Evolutionary conservation across 139 green algal species (phyloP).

Genomic region (Diplosphaera chodatii): DNA sequence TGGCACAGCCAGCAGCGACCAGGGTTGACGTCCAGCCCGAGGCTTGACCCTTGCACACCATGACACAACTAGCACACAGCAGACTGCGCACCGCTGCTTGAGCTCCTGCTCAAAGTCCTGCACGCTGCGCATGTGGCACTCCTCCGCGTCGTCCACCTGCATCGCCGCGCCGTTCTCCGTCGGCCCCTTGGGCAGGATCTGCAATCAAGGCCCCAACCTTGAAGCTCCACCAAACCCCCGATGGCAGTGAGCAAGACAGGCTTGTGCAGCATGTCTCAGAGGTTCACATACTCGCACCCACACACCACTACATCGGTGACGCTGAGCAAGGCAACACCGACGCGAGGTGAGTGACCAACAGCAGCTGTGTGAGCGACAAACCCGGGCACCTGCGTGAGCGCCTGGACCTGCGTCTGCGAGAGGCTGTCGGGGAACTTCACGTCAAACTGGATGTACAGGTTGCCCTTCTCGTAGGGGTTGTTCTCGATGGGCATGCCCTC

Average conservation of each 20-base stretch:
- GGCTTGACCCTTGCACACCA: too few relatives aligned
- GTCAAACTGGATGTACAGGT: conserved; percentile 88
- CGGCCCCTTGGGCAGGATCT: conserved; percentile 16
- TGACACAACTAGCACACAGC: neutral
- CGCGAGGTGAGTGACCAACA: too few relatives aligned
- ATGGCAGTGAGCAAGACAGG: too few relatives aligned
- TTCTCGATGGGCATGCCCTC: conserved; percentile 96
- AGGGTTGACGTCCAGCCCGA: neutral
- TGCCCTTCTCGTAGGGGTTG: conserved; percentile 86
- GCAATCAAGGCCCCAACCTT: too few relatives aligned
- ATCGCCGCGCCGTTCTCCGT: conserved; percentile 77
- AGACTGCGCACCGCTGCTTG: conserved; percentile 11
- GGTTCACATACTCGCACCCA: too few relatives aligned
- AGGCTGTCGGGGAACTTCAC: conserved; percentile 81
- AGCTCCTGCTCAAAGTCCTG: conserved; percentile 89
- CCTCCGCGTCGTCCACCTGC: conserved; percentile 45
- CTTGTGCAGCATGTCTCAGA: too few relatives aligned
- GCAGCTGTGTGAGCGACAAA: too few relatives aligned
- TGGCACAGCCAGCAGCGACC: too few relatives aligned
- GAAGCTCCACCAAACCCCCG: too few relatives aligned
- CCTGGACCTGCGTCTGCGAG: conserved; percentile 18
- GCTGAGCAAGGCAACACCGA: too few relatives aligned
- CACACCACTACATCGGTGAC: too few relatives aligned
- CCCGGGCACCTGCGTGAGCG: conserved; percentile 20
- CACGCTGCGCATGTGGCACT: conserved; percentile 24